Evolutionary conservation across 495 filamentous ascomycete species (phyloP).

Genomic region (Annulohypoxylon maeteangense): DNA sequence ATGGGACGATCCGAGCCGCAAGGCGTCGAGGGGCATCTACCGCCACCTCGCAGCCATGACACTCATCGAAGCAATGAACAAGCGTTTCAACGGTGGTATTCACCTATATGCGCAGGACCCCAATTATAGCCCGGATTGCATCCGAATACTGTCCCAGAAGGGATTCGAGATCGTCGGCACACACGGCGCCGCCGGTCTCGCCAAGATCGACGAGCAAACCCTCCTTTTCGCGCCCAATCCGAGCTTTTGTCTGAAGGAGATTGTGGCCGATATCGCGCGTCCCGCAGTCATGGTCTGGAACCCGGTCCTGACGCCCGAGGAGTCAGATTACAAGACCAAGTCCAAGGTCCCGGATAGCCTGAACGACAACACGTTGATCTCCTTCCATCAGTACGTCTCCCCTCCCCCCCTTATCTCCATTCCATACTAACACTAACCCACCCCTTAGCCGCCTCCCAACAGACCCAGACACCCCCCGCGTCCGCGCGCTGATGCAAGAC

Average conservation of each 20-base stretch:
- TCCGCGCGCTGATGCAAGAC: constrained; percentile 11
- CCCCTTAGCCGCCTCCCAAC: background rate
- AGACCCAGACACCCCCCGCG: constrained; percentile 36
- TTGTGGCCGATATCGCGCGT: constrained; percentile 30
- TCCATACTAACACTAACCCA: no score
- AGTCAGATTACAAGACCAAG: background rate
- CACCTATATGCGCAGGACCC: constrained; percentile 29
- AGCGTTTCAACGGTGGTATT: constrained; percentile 21
- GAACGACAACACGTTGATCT: background rate
- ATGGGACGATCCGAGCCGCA: background rate
- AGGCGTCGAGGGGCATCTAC: constrained; percentile 5
- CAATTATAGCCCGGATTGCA: constrained; percentile 17
- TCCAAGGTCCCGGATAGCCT: background rate
- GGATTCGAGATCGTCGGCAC: constrained; percentile 29
- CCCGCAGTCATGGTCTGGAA: constrained; percentile 39
- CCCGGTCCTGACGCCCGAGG: constrained; percentile 15
- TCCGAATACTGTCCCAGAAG: constrained; percentile 8
- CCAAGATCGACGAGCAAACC: constrained; percentile 31
- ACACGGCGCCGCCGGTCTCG: constrained; percentile 27
- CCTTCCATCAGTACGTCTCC: constrained; percentile 18
- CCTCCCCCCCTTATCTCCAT: background rate
- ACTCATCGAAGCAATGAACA: constrained; percentile 8
- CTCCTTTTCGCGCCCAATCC: constrained; percentile 31
- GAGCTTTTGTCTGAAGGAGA: constrained; percentile 31
- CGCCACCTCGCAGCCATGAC: constrained; percentile 21